Evolutionary conservation across 2,329 filamentous ascomycete species (phyloP).

Genomic region (Fusarium euwallaceae): DNA sequence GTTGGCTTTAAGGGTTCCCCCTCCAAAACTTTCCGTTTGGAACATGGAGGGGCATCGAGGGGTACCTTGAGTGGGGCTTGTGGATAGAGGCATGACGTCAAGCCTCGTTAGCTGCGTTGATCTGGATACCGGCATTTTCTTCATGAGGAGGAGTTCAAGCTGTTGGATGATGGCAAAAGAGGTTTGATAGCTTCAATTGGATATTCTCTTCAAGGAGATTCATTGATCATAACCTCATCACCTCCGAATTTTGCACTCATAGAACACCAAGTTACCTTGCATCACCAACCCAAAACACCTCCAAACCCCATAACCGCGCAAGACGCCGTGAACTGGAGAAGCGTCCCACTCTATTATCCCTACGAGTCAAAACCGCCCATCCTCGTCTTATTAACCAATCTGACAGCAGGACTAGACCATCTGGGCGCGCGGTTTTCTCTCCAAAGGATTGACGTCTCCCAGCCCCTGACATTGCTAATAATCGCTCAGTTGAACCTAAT

Average conservation of each 20-base stretch:
- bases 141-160: neutral
- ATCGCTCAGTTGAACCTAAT: conserved; percentile 29
- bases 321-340: conserved; percentile 28
- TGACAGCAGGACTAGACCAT: conserved; percentile 26
- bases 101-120: conserved; percentile 35
- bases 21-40: conserved; percentile 13
- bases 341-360: conserved; percentile 32
- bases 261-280: neutral
- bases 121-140: conserved; percentile 33
- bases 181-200: neutral
- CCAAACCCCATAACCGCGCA: conserved; percentile 25
- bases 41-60: conserved; percentile 48
- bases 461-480: conserved; percentile 19
- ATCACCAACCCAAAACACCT: conserved; percentile 2
- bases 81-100: conserved; percentile 46
- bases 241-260: neutral
- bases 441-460: neutral
- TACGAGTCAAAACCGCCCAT: conserved; percentile 22
- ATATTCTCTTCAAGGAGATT: too few species aligned
- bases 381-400: conserved; percentile 27
- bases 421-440: conserved; percentile 20
- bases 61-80: conserved; percentile 42
- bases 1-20: conserved; percentile 17
- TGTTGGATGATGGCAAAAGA: neutral
- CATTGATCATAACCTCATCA: neutral